These are phyloP conservation scores for Phoma sp. DNA, from an alignment of 2,329 filamentous ascomycete species.

Conservation along the genomic window DNA sequence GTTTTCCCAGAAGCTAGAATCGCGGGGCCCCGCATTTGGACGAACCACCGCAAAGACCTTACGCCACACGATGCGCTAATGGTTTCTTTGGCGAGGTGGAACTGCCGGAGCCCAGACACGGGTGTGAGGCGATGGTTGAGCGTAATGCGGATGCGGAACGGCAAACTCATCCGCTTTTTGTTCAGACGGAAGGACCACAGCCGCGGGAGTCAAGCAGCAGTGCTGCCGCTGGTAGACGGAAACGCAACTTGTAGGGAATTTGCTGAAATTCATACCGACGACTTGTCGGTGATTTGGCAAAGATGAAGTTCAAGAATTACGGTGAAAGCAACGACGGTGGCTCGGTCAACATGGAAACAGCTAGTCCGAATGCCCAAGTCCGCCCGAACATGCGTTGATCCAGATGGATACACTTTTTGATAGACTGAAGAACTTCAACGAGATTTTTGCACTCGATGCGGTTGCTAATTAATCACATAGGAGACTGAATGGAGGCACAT, in stretches of 20 bases:
- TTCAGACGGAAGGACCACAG: neutral
- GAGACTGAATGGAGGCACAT: too few species aligned
- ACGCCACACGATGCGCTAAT: constrained; percentile 12
- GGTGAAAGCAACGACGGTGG: too few species aligned
- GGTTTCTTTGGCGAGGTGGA: neutral
- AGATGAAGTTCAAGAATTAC: too few species aligned
- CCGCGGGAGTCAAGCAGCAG: neutral
- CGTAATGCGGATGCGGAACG: neutral
- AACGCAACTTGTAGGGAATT: neutral
- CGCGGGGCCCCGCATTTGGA: constrained; percentile 28
- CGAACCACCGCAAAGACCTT: constrained; percentile 16
- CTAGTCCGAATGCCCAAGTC: too few species aligned
- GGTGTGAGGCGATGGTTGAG: neutral
- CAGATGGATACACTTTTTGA: too few species aligned
- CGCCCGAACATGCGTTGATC: too few species aligned
- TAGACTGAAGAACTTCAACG: too few species aligned
- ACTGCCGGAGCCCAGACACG: neutral
- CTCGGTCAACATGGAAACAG: too few species aligned
- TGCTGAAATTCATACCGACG: neutral
- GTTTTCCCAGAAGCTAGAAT: constrained; percentile 10
- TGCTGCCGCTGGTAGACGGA: neutral
- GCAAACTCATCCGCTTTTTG: neutral
- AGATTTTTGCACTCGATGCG: too few species aligned
- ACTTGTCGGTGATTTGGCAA: too few species aligned
- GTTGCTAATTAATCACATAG: too few species aligned